Base-by-base conservation (phyloP, 306 rosid genomes). In the Dryas drummondii region DNA sequence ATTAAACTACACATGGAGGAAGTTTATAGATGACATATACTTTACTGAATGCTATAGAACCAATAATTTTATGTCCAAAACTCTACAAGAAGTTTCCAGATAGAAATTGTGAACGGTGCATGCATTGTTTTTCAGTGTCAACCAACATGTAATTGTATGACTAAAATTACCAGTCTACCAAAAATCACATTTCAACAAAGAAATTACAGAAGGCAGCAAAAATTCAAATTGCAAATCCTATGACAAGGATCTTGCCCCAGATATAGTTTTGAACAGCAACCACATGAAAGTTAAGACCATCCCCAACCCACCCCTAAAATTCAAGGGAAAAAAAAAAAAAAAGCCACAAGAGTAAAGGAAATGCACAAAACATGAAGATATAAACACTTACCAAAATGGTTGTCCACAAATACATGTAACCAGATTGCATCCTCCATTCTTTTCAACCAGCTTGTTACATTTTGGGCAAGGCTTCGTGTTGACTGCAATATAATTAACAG, bases 381-480 rank as follows among this genome's bases (percentile, higher is more conserved):
- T 17, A 37, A 68, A 26, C 16, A 9, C 87, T 77, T 74, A 84
- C 87, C 84, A 84, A 53, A 80, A 84, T 51, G 78, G 45, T 73
- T 84, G 87, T 56, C 72, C 78, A 51, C 87, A 84, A 19, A 84
- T 17, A 71, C 84, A 84, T n/a, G 5, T 6, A 7, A 84, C 80
- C 5, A 68, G 66, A 62, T 84, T 84, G 84, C 87, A 84, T 41
- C 87, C 87, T 63, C 80, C 82, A 44, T 69, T 74, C 72, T 84
- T 80, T n/a, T 80, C 80, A 56, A 84, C 87, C 46, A 6, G 69
- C 71, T 84, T 84, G 77, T 7, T 9, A 48, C 87, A 84, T 11
- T 76, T 80, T 44, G 84, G 87, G 78, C 84, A 84, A 41, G 77
- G 80, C 68, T 77, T 80, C 7, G 84, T 77, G 57, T 84, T 41